Evolutionary conservation across 164 flowering plant species (phyloP).

Genomic region (Berberis vulgaris): DNA sequence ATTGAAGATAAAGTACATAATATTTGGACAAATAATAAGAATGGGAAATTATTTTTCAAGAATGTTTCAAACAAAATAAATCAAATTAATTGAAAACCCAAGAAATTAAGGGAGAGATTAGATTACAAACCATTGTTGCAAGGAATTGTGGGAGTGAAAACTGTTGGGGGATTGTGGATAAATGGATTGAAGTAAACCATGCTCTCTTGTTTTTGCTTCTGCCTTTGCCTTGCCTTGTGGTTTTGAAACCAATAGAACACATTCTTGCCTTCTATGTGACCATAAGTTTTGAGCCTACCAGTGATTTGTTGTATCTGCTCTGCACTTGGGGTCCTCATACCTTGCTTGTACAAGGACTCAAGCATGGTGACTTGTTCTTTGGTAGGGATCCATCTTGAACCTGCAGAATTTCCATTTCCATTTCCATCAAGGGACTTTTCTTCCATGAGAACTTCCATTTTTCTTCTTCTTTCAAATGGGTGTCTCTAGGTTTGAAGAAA

Average conservation of each 20-base stretch:
- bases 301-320: slow-evolving; percentile 92
- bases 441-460: too few species aligned
- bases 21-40: too few species aligned
- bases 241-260: slow-evolving; percentile 99
- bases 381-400: slow-evolving; percentile 92
- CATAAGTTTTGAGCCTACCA: slow-evolving; percentile 72
- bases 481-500: too few species aligned
- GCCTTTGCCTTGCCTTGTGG: slow-evolving; percentile 94
- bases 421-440: too few species aligned
- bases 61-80: too few species aligned
- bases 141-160: slow-evolving; percentile 17
- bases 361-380: slow-evolving; percentile 85
- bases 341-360: slow-evolving; percentile 84
- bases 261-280: slow-evolving; percentile 96
- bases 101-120: not conserved
- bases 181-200: slow-evolving; percentile 35
- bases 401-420: too few species aligned
- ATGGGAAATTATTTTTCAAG: too few species aligned
- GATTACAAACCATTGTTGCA: slow-evolving; percentile 23
- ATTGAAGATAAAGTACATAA: too few species aligned
- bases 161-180: slow-evolving; percentile 21
- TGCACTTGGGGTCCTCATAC: slow-evolving; percentile 80
- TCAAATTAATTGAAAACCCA: too few species aligned
- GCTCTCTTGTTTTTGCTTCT: slow-evolving; percentile 65
- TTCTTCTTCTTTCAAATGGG: too few species aligned